Conservation (phyloP, 2,329 filamentous ascomycete genomes). For the Colletotrichum sidae region DNA sequence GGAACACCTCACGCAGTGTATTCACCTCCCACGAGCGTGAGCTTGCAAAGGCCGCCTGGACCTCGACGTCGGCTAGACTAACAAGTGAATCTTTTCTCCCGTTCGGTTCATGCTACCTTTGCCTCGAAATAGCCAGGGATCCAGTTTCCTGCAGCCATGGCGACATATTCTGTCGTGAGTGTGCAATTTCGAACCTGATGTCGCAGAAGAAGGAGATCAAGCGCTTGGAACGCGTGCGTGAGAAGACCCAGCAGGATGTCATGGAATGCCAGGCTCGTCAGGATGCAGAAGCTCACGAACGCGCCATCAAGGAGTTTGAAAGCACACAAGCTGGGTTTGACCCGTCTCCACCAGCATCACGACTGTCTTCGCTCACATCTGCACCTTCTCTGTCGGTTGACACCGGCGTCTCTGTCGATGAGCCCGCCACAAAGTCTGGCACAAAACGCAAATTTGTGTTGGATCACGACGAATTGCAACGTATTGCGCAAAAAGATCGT, state of each 20-base stretch:
- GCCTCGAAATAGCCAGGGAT: slow-evolving; percentile 82
- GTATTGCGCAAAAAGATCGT: slow-evolving; percentile 77
- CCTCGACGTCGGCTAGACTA: slow-evolving; percentile 83
- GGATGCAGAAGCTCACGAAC: slow-evolving; percentile 76
- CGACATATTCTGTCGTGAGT: slow-evolving; percentile 96
- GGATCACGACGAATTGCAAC: slow-evolving; percentile 79
- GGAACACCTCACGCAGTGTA: slow-evolving; percentile 91
- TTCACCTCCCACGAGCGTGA: slow-evolving; percentile 93
- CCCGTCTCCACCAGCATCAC: not conserved
- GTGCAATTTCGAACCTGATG: slow-evolving; percentile 90
- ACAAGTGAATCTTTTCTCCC: slow-evolving; percentile 91
- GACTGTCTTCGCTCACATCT: not conserved
- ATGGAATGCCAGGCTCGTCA: slow-evolving; percentile 69
- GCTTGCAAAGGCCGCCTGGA: slow-evolving; percentile 85
- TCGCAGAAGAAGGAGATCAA: slow-evolving; percentile 93
- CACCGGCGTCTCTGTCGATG: slow-evolving; percentile 5
- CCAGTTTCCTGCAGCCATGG: slow-evolving; percentile 87
- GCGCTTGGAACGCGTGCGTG: slow-evolving; percentile 75
- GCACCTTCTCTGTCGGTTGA: not conserved
- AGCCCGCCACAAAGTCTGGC: slow-evolving; percentile 37
- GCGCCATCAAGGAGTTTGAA: slow-evolving; percentile 86
- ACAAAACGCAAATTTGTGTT: slow-evolving; percentile 83
- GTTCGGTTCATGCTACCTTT: slow-evolving; percentile 90
- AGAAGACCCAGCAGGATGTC: slow-evolving; percentile 70
- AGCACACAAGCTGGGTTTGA: slow-evolving; percentile 79